Evolutionary conservation across 2,329 filamentous ascomycete genomes (phyloP).

Genomic region (Colletotrichum liriopes): DNA sequence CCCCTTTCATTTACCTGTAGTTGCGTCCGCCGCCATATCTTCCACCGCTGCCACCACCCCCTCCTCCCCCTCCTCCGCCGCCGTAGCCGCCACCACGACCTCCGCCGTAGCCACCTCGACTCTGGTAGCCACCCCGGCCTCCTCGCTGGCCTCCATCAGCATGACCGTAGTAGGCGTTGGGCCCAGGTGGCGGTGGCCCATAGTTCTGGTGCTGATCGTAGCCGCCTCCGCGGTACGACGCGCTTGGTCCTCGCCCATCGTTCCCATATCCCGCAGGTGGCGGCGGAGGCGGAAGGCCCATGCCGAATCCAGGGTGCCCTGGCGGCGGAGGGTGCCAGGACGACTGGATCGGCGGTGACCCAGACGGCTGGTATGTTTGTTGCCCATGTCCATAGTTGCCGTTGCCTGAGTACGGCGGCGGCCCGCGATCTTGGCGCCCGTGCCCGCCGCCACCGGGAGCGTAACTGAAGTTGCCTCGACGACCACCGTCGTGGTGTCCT

Average conservation of each 20-base stretch:
- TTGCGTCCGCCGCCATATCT: slow-evolving; percentile 29
- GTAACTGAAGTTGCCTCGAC: slow-evolving; percentile 69
- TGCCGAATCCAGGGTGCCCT: slow-evolving; percentile 60
- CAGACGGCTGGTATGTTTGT: slow-evolving; percentile 2
- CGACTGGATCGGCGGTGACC: slow-evolving; percentile 29
- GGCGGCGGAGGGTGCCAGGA: slow-evolving; percentile 64
- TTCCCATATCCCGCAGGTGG: slow-evolving; percentile 56
- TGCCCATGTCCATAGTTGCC: slow-evolving; percentile 42
- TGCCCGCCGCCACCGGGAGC: slow-evolving; percentile 49
- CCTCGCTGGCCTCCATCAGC: slow-evolving; percentile 22
- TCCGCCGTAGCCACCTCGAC: slow-evolving; percentile 22
- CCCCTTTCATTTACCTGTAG: slow-evolving; percentile 11
- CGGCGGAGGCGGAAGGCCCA: slow-evolving; percentile 62
- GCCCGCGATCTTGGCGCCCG: slow-evolving; percentile 41
- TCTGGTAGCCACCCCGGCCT: slow-evolving; percentile 35
- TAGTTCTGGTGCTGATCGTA: slow-evolving; percentile 34
- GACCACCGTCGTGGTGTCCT: slow-evolving; percentile 62
- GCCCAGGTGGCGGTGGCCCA: slow-evolving; percentile 22
- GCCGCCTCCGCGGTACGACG: slow-evolving; percentile 21
- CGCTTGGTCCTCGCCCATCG: slow-evolving; percentile 34
- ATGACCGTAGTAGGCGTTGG: slow-evolving; percentile 12
- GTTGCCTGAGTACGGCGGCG: slow-evolving; percentile 34
- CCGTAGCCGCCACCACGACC: slow-evolving; percentile 14
- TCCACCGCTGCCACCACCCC: slow-evolving; percentile 11
- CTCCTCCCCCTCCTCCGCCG: neutral